Base-by-base conservation (phyloP, 768 basidiomycete species). In the Mycena rebaudengoi region DNA sequence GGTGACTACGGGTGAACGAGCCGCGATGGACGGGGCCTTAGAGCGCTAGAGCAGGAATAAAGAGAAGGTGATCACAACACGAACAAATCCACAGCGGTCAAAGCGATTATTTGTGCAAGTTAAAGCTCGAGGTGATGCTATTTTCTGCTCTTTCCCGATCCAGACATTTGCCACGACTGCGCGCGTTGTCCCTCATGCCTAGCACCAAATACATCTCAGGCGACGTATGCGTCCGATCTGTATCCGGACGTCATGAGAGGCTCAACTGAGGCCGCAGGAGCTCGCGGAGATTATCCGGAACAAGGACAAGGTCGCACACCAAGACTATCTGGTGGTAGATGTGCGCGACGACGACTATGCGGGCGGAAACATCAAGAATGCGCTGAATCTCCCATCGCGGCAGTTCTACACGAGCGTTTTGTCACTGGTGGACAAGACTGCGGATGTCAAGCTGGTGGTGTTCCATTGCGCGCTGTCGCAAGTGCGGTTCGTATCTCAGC, bases 381-480 rank as follows among this genome's bases (percentile, higher is more conserved):
- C 86, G 40, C 70, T 85, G 60, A 86, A 91, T 70, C 71, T 82
- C 32, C 94, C 94, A 1, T 91, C 91, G 8, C 63, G 73, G 28
- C 81, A 80, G 49, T 93, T 94, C 74, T 72, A 84, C 33, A 76
- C 73, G 51, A 82, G 76, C 21, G 86, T 94, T 29, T 82, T 89
- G 69, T 73, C 78, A 1, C 82, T 95, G 25, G 82, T 93, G 29
- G 76, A 79, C 69, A 76, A 86, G 53, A 86, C 86, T 12, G 89
- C 89, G 72, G 81, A 85, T 35, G 78, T 92, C 5, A 85, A 86
- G 16, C 74, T 82, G 18, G 77, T 95, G 18, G 79, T 95, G 48
- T 95, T 95, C 72, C 94, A 95, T 71, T 95, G 94, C 71, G 83
- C 85, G 3, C 77, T 91, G 51, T 93, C 91, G 8, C 93, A 95